Evolutionary conservation across 352 stramenopile species (phyloP), one percentile per base, ranked within the genome.

Genomic region (Phytopythium oedochilum): DNA sequence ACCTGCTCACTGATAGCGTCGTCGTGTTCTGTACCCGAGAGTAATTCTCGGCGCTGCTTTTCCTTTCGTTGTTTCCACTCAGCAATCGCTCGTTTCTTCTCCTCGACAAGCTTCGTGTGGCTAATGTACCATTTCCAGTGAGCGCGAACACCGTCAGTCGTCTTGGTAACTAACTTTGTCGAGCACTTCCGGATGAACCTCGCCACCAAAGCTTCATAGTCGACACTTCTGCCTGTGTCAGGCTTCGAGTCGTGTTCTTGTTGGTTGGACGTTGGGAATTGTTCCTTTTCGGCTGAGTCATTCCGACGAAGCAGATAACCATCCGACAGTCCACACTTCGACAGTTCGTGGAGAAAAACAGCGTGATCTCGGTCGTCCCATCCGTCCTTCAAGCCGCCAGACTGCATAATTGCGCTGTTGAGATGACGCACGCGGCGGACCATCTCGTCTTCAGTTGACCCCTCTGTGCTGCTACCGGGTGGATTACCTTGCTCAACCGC

Each of bases 121-220:
- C 55, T 55, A 20, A 88, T 29, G 57, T 90, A 90, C 83, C 83
- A 93, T 14, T 82, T 63, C 17, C 86, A 72, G 60, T 93, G 83
- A 17, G 61, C 72, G 0, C 77, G 70, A n/a, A 93, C 57, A 10
- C 74, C 71, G 31, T 69, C 71, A n/a, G 71, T 52, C 4, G 64
- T 78, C 54, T 83, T 67, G 12, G 76, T 90, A 14, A 86, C 66
- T 42, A 90, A 35, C 18, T 67, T 70, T 9, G 66, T 67, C 25
- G 75, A 72, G 56, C 73, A 88, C 50, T 73, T 83, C 15, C 67
- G 65, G 32, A 90, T 43, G 36, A 79, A 86, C 5, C 64, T 56
- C 23, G 75, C 68, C 5, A 87, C 68, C 20, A 60, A 32, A 5
- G 67, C 64, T 50, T 87, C 76, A 53, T 71, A 85, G 28, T 84